Evolutionary conservation across 179 eudicot genomes (phyloP).

Genomic region (Actinidia polygama): DNA sequence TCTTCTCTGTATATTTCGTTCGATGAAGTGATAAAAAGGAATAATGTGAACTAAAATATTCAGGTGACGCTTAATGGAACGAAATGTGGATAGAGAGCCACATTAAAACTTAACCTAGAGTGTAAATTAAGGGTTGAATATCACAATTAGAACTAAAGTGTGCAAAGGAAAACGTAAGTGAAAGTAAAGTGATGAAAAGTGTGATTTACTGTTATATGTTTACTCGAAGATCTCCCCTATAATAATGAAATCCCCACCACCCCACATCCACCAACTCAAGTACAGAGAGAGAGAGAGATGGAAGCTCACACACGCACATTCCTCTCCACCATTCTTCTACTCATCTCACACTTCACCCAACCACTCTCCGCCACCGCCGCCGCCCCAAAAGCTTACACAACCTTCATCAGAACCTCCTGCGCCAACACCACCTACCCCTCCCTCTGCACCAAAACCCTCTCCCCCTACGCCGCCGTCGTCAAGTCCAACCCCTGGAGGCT

Average conservation of each 20-base stretch:
- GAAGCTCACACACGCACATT: not conserved
- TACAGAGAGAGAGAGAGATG: not conserved
- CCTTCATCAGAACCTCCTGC: constrained; percentile 47
- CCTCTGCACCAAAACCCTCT: constrained; percentile 45
- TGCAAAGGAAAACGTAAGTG: too few relatives aligned
- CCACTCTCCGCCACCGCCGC: constrained; percentile 2
- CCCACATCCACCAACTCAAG: not conserved
- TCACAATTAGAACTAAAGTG: too few relatives aligned
- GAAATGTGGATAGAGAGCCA: too few relatives aligned
- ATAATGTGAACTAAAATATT: too few relatives aligned
- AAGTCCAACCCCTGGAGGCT: constrained; percentile 35
- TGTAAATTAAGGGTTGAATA: too few relatives aligned
- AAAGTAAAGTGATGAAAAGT: too few relatives aligned
- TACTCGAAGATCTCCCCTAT: not conserved
- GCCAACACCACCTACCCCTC: constrained; percentile 42
- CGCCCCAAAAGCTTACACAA: constrained; percentile 19
- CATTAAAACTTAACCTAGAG: too few relatives aligned
- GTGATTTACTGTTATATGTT: too few relatives aligned
- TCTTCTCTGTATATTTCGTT: too few relatives aligned
- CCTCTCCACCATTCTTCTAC: not conserved
- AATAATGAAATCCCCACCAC: not conserved
- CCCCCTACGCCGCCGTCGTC: constrained; percentile 42
- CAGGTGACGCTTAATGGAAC: too few relatives aligned
- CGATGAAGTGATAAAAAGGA: too few relatives aligned
- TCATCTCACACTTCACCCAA: not conserved